Conservation (phyloP, 495 filamentous ascomycete genomes). For the Neurospora pannonica region DNA sequence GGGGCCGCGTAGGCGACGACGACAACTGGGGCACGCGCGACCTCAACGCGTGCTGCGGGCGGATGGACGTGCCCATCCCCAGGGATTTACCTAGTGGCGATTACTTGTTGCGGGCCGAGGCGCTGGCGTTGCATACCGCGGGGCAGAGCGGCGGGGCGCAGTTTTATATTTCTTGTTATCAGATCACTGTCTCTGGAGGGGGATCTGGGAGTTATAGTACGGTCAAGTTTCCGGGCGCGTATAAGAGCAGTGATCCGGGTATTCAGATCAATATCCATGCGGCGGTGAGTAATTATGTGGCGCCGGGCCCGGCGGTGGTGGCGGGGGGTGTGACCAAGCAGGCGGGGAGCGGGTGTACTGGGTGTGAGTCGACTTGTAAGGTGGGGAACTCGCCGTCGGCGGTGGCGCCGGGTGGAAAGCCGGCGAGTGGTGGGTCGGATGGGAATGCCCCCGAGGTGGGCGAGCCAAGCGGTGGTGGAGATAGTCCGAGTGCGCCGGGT, state of each 20-base stretch:
- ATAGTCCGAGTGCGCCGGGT: conserved; percentile 4
- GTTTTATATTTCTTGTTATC: conserved; percentile 44
- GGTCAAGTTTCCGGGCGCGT: conserved; percentile 39
- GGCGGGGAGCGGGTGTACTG: conserved; percentile 25
- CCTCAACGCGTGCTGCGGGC: conserved; percentile 42
- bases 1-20: conserved; percentile 28
- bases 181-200: conserved; percentile 30
- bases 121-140: conserved; percentile 41
- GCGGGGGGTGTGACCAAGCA: conserved; percentile 26
- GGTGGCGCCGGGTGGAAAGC: conserved; percentile 5
- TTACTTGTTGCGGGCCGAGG: conserved; percentile 44
- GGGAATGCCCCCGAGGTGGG: conserved; percentile 1
- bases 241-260: conserved; percentile 37
- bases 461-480: background rate
- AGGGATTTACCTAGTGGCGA: conserved; percentile 37
- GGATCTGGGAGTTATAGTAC: conserved; percentile 24
- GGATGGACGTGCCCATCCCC: conserved; percentile 40
- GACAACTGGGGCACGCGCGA: conserved; percentile 44
- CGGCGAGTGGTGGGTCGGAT: background rate
- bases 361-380: conserved; percentile 32
- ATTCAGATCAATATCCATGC: conserved; percentile 42
- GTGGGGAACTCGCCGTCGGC: conserved; percentile 24
- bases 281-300: conserved; percentile 24
- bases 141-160: conserved; percentile 28
- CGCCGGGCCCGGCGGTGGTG: conserved; percentile 32